These are phyloP conservation scores for Yamadazyma phyllophila DNA, from an alignment of 805 yeast species.

Conservation along the genomic window DNA sequence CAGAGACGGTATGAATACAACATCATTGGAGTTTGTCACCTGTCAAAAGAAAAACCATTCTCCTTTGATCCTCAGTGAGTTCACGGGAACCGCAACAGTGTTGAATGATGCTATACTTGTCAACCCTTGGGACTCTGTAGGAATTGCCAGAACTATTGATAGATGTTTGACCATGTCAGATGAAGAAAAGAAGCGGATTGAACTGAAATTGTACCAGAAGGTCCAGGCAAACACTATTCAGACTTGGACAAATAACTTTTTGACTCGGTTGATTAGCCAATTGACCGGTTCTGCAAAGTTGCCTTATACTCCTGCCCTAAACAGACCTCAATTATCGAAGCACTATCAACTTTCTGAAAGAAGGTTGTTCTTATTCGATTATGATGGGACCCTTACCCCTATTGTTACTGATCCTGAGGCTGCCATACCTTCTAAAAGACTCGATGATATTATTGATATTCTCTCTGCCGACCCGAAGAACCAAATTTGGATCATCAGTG, in stretches of 20 bases:
- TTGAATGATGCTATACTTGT: conserved; percentile 74
- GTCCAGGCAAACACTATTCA: conserved; percentile 75
- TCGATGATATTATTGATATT: conserved; percentile 55
- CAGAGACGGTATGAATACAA: conserved; percentile 96
- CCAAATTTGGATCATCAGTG: conserved; percentile 92
- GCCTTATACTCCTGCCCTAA: conserved; percentile 68
- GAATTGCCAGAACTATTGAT: conserved; percentile 82
- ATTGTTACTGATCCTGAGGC: conserved; percentile 98
- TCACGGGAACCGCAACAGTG: conserved; percentile 82
- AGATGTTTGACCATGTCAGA: conserved; percentile 58
- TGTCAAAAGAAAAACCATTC: conserved; percentile 73
- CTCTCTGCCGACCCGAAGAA: conserved; percentile 75
- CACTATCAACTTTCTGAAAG: conserved; percentile 60
- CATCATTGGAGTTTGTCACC: conserved; percentile 87
- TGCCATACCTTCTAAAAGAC: conserved; percentile 84
- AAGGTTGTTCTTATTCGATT: conserved; percentile 86
- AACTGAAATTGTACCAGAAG: conserved; percentile 54
- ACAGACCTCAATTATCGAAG: conserved; percentile 60
- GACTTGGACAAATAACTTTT: conserved; percentile 69
- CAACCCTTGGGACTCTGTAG: conserved; percentile 96
- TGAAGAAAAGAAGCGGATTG: conserved; percentile 45
- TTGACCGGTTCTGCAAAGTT: conserved; percentile 39
- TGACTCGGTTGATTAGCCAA: conserved; percentile 48
- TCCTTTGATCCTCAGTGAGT: conserved; percentile 87
- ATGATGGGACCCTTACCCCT: conserved; percentile 96